phyloP scores from a whole-genome alignment of 2,329 filamentous ascomycete species.

The Trichoderma afroharzianum region DNA sequence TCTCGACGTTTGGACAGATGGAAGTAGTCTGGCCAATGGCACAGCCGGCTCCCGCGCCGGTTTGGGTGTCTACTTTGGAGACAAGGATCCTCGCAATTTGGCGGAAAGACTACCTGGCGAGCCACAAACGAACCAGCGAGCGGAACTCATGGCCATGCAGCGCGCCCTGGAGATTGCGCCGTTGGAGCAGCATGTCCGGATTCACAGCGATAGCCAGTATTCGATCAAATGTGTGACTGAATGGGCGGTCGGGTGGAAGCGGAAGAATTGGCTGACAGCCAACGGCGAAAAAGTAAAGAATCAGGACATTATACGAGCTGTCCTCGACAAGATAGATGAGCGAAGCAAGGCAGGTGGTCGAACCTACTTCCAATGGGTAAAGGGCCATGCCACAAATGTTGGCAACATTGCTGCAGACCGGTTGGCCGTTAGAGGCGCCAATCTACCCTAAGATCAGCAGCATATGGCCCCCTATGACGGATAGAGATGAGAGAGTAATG shows the following conservation, averaged over 20 bases:
- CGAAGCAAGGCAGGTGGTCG: conserved; percentile 55
- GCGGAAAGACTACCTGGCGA: conserved; percentile 72
- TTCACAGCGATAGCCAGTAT: conserved; percentile 88
- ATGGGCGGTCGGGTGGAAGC: conserved; percentile 77
- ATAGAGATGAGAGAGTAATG: not conserved
- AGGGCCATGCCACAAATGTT: conserved; percentile 69
- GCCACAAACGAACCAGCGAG: conserved; percentile 88
- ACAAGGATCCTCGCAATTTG: conserved; percentile 57
- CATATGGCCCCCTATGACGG: not conserved
- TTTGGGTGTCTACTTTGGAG: conserved; percentile 62
- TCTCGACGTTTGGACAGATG: conserved; percentile 57
- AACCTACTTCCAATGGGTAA: conserved; percentile 82
- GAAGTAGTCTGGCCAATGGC: conserved; percentile 59
- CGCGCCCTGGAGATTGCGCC: conserved; percentile 77
- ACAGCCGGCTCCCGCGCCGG: conserved; percentile 53
- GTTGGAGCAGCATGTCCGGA: conserved; percentile 63
- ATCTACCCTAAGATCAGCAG: conserved; percentile 21
- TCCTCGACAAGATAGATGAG: conserved; percentile 68
- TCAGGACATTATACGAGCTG: conserved; percentile 72
- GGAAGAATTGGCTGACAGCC: conserved; percentile 72
- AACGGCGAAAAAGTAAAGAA: conserved; percentile 75
- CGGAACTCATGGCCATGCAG: conserved; percentile 85
- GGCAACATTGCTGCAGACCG: conserved; percentile 81
- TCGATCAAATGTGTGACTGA: conserved; percentile 82
- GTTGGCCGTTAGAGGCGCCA: conserved; percentile 59